These are phyloP conservation scores for Malus domestica DNA, from an alignment of 306 rosid species.

Conservation along the genomic window DNA sequence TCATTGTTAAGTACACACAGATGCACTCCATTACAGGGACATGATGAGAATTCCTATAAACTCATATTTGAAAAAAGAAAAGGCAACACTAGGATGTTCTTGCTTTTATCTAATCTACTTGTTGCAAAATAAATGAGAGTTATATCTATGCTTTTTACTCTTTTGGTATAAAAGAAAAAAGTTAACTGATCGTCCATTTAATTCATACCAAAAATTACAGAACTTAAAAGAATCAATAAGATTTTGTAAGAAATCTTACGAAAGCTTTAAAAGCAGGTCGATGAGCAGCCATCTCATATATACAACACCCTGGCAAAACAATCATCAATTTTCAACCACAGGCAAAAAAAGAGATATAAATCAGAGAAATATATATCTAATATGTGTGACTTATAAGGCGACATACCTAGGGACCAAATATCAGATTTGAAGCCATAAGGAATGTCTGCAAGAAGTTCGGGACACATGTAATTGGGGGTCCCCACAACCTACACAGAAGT, in stretches of 20 bases:
- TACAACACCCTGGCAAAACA: slow-evolving; percentile 73
- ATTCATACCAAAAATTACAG: neutral
- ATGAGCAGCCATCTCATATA: slow-evolving; percentile 98
- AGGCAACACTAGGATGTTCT: neutral
- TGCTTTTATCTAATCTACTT: neutral
- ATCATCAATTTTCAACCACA: slow-evolving; percentile 23
- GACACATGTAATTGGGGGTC: slow-evolving; percentile 99
- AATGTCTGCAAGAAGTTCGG: slow-evolving; percentile 97
- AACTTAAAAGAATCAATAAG: neutral
- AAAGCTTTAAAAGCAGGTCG: slow-evolving; percentile 99
- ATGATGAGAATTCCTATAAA: neutral
- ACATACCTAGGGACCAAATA: slow-evolving; percentile 96
- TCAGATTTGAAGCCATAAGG: slow-evolving; percentile 99
- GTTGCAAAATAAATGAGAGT: neutral
- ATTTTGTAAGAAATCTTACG: slow-evolving; percentile 50
- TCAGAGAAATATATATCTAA: neutral
- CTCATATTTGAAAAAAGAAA: neutral
- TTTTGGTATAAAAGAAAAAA: neutral
- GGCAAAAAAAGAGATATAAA: slow-evolving; percentile 5
- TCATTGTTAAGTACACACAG: neutral
- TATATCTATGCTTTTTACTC: neutral
- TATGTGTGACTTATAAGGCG: neutral
- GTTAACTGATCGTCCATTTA: neutral
- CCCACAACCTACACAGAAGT: slow-evolving; percentile 69
- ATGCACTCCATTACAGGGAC: neutral